Evolutionary conservation across 2,329 filamentous ascomycete species (phyloP), one percentile per base, ranked within the genome.

Genomic region (Calonectria hongkongensis): DNA sequence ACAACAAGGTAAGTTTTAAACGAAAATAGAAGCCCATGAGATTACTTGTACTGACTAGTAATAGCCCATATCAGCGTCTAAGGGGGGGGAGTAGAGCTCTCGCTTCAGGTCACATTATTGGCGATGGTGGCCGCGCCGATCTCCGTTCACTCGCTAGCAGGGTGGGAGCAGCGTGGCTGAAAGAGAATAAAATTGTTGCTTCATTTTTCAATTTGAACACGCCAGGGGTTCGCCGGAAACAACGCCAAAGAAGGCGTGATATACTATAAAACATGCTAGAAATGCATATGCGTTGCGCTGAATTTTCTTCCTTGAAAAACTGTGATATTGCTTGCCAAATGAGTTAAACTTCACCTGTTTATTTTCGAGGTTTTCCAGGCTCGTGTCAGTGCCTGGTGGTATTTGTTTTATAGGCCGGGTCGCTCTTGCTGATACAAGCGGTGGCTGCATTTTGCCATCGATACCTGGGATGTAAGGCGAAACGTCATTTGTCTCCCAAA

Each of bases 1-100:
- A 85, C 47, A 78, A 77, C 13, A 83, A 85, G 81, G 85, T 84
- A 74, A 66, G 82, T 47, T 70, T 36, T 39, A 16, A 10, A 7
- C 21, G 3, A 47, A 15, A 27, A 41, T 8, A 27, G 15, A 21
- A 4, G 25, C 4, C 28, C n/a, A 3, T 12, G 21, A 28, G 15
- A 8, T 1, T 3, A 13, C 60, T 18, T 60, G 3, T 21, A 2
- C 54, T 78, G 33, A 78, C 48, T 65, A 58, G 6, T 2, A 25
- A 36, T 45, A 85, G 85, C 83, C 88, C 7, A 87, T 89, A 63
- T 73, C 76, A 51, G 83, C 86, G 18, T 79, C 79, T 64, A 85
- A 85, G 74, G 76, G 78, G 71, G 85, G 83, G 75, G 83, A 87
- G 75, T 88, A 88, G 87, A 81, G 80, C 68, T 73, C 79, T 77